Conservation (phyloP, 352 stramenopile species). For the Phytophthora cactorum region DNA sequence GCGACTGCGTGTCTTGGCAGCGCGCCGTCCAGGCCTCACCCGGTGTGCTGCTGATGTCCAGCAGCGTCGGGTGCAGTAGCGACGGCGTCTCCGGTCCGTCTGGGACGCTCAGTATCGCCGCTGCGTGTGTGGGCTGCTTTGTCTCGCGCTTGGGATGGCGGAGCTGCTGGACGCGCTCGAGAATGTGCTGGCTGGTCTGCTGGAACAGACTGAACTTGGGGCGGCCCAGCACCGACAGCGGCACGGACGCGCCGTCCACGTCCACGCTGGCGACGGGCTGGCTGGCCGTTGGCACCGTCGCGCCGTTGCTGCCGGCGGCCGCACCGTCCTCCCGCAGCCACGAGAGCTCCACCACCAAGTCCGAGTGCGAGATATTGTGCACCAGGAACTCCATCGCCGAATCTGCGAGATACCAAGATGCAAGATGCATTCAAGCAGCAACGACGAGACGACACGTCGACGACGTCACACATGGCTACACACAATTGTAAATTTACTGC, state of each 20-base stretch:
- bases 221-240: conserved; percentile 66
- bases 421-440: conserved; percentile 11
- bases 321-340: conserved; percentile 58
- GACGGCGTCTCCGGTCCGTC: conserved; percentile 38
- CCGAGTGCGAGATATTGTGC: conserved; percentile 97
- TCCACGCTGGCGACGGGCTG: conserved; percentile 12
- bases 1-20: conserved; percentile 69
- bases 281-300: conserved; percentile 7
- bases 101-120: conserved; percentile 24
- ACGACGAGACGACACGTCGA: conserved; percentile 10
- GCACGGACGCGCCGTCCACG: conserved; percentile 41
- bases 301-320: conserved; percentile 20
- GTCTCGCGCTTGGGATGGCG: conserved; percentile 20
- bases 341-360: conserved; percentile 93
- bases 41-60: conserved; percentile 44
- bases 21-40: conserved; percentile 61
- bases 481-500: conserved; percentile 1
- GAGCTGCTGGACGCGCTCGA: conserved; percentile 66
- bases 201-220: conserved; percentile 92
- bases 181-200: conserved; percentile 74
- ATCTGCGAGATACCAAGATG: conserved; percentile 18
- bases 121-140: conserved; percentile 16
- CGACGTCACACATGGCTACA: conserved; percentile 23
- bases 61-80: conserved; percentile 71
- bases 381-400: conserved; percentile 93